These are phyloP conservation scores for Spergularia azorica DNA, from an alignment of 179 eudicot genomes.

Conservation along the genomic window DNA sequence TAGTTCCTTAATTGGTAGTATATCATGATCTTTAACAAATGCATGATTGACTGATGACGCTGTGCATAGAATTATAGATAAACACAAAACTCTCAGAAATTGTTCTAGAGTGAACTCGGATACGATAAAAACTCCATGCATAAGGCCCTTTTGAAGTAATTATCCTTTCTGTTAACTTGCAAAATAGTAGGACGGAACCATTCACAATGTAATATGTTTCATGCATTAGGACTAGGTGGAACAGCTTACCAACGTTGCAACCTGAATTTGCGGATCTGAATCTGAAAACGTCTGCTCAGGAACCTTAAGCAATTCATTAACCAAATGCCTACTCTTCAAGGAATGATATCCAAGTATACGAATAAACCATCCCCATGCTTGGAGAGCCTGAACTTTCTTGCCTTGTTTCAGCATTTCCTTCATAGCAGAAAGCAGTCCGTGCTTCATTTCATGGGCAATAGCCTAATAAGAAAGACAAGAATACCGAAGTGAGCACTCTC, in stretches of 20 bases:
- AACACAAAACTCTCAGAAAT: too few species aligned
- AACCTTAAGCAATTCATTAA: slow-evolving; percentile 77
- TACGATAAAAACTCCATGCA: neutral
- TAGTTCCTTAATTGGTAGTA: neutral
- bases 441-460: slow-evolving; percentile 62
- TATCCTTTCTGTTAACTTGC: neutral
- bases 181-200: too few species aligned
- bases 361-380: slow-evolving; percentile 91
- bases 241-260: slow-evolving; percentile 72
- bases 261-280: slow-evolving; percentile 72
- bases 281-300: slow-evolving; percentile 77
- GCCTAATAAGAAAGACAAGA: slow-evolving; percentile 36
- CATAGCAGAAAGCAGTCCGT: slow-evolving; percentile 57
- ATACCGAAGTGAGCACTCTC: neutral
- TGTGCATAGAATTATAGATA: neutral
- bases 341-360: slow-evolving; percentile 69
- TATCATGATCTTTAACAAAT: neutral
- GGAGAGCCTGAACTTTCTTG: slow-evolving; percentile 64
- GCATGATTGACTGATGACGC: slow-evolving; percentile 12
- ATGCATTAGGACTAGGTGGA: too few species aligned
- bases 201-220: too few species aligned
- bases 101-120: neutral
- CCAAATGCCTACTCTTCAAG: slow-evolving; percentile 57
- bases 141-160: neutral
- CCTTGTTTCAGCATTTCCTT: slow-evolving; percentile 59